Conservation (phyloP, 2,329 filamentous ascomycete species). For the Leptoxyphium fumago region DNA sequence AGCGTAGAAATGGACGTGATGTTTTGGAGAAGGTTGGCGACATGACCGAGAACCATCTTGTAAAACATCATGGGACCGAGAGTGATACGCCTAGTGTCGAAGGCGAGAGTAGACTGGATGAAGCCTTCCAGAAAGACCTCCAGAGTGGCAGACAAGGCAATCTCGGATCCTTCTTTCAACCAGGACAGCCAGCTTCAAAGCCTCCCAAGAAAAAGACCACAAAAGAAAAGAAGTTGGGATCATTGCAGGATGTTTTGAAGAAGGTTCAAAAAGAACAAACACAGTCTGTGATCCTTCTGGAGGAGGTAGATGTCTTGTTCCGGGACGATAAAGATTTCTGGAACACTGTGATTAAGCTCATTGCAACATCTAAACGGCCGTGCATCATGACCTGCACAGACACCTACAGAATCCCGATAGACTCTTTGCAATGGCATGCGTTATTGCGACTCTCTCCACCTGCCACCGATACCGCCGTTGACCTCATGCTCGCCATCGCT, state of each 20-base stretch:
- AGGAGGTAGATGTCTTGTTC: conserved; percentile 87
- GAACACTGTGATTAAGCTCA: conserved; percentile 63
- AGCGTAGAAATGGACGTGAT: conserved; percentile 73
- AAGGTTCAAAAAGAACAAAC: conserved; percentile 46
- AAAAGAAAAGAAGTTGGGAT: conserved; percentile 11
- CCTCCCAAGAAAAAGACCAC: conserved; percentile 11
- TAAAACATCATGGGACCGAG: conserved; percentile 38
- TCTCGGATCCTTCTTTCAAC: conserved; percentile 68
- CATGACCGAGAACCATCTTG: conserved; percentile 91
- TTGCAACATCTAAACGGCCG: conserved; percentile 73
- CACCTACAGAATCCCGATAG: conserved; percentile 63
- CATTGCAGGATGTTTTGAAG: conserved; percentile 18
- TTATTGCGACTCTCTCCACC: conserved; percentile 64
- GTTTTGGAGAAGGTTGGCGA: conserved; percentile 85
- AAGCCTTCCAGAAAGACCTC: conserved; percentile 41
- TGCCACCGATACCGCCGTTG: conserved; percentile 52
- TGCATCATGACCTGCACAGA: conserved; percentile 94
- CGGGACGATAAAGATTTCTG: conserved; percentile 96
- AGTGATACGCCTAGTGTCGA: conserved; percentile 13
- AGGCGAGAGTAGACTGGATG: conserved; percentile 22
- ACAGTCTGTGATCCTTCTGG: conserved; percentile 84
- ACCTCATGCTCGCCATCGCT: conserved; percentile 69
- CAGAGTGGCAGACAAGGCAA: conserved; percentile 60
- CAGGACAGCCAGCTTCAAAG: conserved; percentile 24
- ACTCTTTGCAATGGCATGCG: conserved; percentile 64